Evolutionary conservation across 2,329 filamentous ascomycete species (phyloP).

Genomic region (Myriosclerotinia duriaeana): DNA sequence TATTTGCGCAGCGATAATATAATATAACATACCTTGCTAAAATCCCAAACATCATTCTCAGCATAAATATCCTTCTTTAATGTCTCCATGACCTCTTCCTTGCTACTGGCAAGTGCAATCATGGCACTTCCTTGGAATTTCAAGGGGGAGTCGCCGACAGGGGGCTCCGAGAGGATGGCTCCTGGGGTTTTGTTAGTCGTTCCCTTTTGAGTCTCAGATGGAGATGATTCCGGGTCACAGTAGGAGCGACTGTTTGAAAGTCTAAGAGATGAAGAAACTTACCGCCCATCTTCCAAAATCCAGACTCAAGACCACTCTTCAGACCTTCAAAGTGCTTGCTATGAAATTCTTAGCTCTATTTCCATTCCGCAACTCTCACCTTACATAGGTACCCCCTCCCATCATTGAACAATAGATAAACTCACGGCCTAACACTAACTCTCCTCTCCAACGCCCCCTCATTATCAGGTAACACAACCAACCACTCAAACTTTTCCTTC

Average conservation of each 20-base stretch:
- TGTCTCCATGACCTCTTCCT: constrained; percentile 66
- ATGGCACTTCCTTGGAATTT: constrained; percentile 66
- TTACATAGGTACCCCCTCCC: no score
- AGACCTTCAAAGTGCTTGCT: constrained; percentile 47
- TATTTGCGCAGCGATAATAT: not conserved
- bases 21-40: constrained; percentile 56
- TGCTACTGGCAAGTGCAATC: constrained; percentile 60
- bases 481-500: constrained; percentile 60
- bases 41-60: constrained; percentile 74
- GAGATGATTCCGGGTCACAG: not conserved
- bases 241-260: no score
- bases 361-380: not conserved
- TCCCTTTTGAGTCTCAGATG: not conserved
- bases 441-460: constrained; percentile 60
- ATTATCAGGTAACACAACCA: constrained; percentile 68
- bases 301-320: constrained; percentile 51
- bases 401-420: constrained; percentile 25
- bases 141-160: constrained; percentile 56
- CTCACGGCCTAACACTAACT: constrained; percentile 59
- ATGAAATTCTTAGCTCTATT: not conserved
- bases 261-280: constrained; percentile 20
- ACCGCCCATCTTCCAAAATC: constrained; percentile 60
- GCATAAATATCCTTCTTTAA: constrained; percentile 74
- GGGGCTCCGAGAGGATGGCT: constrained; percentile 64
- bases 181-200: constrained; percentile 46